phyloP scores from a whole-genome alignment of 116 monocot genomes.

The Cymodocea nodosa region DNA sequence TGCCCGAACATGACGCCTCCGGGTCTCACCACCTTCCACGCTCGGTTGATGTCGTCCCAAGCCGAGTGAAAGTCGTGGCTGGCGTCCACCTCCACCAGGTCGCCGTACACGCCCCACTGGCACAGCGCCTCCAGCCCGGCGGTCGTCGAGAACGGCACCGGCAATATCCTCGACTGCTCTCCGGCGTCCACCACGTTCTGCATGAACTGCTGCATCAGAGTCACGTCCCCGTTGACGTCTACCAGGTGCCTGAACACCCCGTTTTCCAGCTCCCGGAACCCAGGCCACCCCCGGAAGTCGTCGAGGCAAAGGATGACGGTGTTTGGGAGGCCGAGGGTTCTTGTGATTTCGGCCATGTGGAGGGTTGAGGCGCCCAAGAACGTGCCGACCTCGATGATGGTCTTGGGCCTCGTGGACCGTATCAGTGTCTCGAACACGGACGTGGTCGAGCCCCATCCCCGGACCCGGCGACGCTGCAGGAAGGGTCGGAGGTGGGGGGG shows the following conservation, averaged over 20 bases:
- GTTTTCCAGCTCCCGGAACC: constrained; percentile 18
- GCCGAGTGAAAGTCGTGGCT: constrained; percentile 43
- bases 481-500: constrained; percentile 10
- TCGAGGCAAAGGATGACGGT: constrained; percentile 49
- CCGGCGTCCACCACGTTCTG: constrained; percentile 17
- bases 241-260: constrained; percentile 6
- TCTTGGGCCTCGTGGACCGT: constrained; percentile 16
- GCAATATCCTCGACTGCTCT: constrained; percentile 17
- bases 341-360: constrained; percentile 49
- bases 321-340: constrained; percentile 5
- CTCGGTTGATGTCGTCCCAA: constrained; percentile 43
- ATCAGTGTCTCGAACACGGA: constrained; percentile 33
- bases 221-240: constrained; percentile 15
- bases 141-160: constrained; percentile 37
- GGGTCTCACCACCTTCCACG: constrained; percentile 38
- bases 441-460: constrained; percentile 54
- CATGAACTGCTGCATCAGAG: constrained; percentile 21
- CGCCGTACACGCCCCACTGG: constrained; percentile 39
- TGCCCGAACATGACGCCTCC: constrained; percentile 72
- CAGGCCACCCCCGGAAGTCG: constrained; percentile 64
- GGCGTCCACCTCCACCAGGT: constrained; percentile 52
- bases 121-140: constrained; percentile 28
- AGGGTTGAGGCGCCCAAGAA: constrained; percentile 72
- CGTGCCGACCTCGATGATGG: constrained; percentile 57
- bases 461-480: constrained; percentile 21